Percentiles rank a stretch among this genome's conserved stretches.
These are phyloP conservation scores for Diaporthe aspalathi DNA, from an alignment of 2,329 filamentous ascomycete genomes.

Conservation along the genomic window DNA sequence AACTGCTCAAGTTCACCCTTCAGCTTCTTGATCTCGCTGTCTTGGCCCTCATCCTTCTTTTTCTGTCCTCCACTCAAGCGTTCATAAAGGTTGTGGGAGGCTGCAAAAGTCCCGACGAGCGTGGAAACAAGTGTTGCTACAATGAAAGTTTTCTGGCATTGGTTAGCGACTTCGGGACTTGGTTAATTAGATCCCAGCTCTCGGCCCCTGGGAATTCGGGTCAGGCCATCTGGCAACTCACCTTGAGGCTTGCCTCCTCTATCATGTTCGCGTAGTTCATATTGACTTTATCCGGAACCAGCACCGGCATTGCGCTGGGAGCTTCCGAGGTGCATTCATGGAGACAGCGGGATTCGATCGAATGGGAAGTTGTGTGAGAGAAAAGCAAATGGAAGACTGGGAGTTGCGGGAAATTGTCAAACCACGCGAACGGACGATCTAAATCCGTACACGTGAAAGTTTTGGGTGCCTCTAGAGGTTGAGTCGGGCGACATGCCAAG, in stretches of 20 bases:
- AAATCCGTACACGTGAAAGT: constrained; percentile 2
- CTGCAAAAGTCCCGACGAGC: constrained; percentile 52
- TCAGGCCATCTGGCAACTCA: constrained; percentile 36
- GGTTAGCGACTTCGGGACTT: constrained; percentile 5
- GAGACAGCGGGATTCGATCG: neutral
- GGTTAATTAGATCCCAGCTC: no score
- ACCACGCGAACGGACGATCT: constrained; percentile 20
- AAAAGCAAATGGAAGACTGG: neutral
- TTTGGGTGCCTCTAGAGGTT: constrained; percentile 13
- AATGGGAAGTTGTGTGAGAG: neutral
- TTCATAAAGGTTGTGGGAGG: constrained; percentile 52
- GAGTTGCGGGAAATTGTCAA: constrained; percentile 11
- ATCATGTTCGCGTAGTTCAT: constrained; percentile 51
- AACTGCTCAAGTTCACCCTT: constrained; percentile 43
- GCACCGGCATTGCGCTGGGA: constrained; percentile 13
- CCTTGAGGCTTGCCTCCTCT: constrained; percentile 51
- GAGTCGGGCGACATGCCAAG: constrained; percentile 19
- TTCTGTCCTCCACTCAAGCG: constrained; percentile 46
- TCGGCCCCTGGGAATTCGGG: fast-evolving
- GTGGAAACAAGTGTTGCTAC: constrained; percentile 54
- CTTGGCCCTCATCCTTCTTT: constrained; percentile 49
- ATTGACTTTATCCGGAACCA: constrained; percentile 34
- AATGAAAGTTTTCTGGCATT: constrained; percentile 51
- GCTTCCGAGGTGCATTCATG: neutral
- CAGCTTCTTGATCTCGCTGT: constrained; percentile 48